Evolutionary conservation across 139 green algal genomes (phyloP).

Genomic region (Volvox africanus): DNA sequence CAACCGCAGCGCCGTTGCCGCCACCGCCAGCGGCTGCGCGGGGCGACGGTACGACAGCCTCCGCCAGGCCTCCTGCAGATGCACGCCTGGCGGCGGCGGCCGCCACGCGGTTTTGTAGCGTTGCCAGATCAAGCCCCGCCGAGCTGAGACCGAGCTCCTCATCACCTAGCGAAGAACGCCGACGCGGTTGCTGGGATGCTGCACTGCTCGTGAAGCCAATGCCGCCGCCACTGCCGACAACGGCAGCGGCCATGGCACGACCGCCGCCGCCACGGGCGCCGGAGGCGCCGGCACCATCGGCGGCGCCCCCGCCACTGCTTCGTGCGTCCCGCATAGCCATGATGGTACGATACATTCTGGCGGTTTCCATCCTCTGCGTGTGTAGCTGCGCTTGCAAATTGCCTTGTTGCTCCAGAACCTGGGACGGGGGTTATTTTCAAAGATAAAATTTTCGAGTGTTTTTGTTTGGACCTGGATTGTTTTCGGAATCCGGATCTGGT

Average conservation of each 20-base stretch:
- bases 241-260: not conserved
- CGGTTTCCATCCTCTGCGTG: conserved; percentile 4
- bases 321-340: conserved; percentile 21
- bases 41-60: not conserved
- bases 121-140: not conserved
- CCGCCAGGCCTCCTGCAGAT: not conserved
- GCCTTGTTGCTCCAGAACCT: conserved; percentile 40
- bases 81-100: no score
- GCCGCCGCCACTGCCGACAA: not conserved
- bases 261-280: not conserved
- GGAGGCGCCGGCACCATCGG: not conserved
- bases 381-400: conserved; percentile 25
- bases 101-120: no score
- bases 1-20: not conserved
- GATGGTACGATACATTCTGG: conserved; percentile 6
- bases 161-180: not conserved
- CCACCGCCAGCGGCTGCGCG: not conserved
- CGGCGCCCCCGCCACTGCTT: conserved; percentile 31
- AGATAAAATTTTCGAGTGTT: no score
- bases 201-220: conserved; percentile 3
- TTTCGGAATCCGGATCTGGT: no score
- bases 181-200: not conserved
- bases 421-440: not conserved
- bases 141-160: conserved; percentile 8
- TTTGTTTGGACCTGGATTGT: no score